Evolutionary conservation across 2,329 filamentous ascomycete genomes (phyloP).

Genomic region (Paradendryphiella salina): DNA sequence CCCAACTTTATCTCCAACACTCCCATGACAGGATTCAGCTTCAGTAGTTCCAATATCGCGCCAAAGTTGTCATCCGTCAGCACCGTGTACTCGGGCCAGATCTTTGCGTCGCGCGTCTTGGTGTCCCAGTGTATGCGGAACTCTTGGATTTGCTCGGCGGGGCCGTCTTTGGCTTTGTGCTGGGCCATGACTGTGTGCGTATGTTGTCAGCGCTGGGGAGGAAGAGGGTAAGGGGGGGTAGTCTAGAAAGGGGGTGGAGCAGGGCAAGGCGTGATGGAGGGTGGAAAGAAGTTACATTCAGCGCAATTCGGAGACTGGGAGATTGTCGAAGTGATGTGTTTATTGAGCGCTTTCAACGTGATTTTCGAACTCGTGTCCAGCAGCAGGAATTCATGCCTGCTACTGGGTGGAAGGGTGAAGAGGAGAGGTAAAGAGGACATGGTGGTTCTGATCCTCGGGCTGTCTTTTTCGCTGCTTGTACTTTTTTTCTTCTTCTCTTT

Average conservation of each 20-base stretch:
- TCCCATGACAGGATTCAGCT: constrained; percentile 30
- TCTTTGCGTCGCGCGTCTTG: constrained; percentile 33
- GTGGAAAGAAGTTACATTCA: constrained; percentile 27
- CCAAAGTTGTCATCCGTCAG: constrained; percentile 39
- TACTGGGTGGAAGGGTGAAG: constrained; percentile 41
- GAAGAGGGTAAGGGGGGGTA: not conserved
- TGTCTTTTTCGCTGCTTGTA: too few species aligned
- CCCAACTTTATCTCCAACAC: constrained; percentile 42
- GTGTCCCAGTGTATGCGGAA: constrained; percentile 40
- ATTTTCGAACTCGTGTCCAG: constrained; percentile 27
- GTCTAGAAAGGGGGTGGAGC: too few species aligned
- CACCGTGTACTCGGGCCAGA: constrained; percentile 43
- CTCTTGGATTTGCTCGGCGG: constrained; percentile 34
- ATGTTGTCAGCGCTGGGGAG: not conserved
- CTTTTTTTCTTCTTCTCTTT: too few species aligned
- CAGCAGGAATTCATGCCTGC: constrained; percentile 41
- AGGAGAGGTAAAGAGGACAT: constrained; percentile 30
- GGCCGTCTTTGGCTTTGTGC: constrained; percentile 32
- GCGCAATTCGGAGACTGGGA: constrained; percentile 34
- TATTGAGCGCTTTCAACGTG: constrained; percentile 39
- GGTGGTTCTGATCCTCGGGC: too few species aligned
- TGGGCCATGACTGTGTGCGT: constrained; percentile 33
- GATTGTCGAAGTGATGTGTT: constrained; percentile 33
- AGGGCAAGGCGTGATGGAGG: too few species aligned
- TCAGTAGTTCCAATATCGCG: constrained; percentile 37